Base-by-base conservation (phyloP, 2,329 filamentous ascomycete species). In the Kalaharituber pfeilii region DNA sequence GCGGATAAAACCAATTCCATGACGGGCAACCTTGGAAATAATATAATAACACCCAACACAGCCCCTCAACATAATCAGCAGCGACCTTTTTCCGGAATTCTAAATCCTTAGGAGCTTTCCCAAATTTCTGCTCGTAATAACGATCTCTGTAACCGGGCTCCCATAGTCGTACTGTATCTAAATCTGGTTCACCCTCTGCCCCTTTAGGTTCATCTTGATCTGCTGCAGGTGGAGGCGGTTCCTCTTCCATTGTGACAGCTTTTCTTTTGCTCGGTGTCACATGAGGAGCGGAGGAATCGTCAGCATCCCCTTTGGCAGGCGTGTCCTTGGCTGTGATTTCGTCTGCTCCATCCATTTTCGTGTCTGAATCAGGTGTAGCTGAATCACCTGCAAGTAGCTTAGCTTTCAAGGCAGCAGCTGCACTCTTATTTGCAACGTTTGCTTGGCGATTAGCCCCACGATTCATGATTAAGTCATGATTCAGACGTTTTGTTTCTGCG, bases 1-100 rank as follows among this genome's bases (percentile, higher is more conserved):
- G 94, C 0, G 91, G 91, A 66, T 95, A 98, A 67, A 91, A 98
- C 91, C 91, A 98, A 52, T 89, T 93, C 91, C 93, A 98, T 0
- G 87, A 95, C 22, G 91, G 87, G 64, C 91, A 98, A 25, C 91
- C 91, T 69, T 98, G 91, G 68, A 95, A 94, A 68, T 98, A 98
- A 69, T 98, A 98, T 30, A 88, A 74, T 51, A 98, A 72, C 36
- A 98, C 91, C 91, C 93, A 98, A 22, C 84, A 84, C 8, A 98
- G 76, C 30, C 91, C 91, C 71, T 96, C 87, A 11, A 89, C 87
- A 67, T 98, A 98, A n/a, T 85, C 79, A 53, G 80, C 78, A 30
- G 84, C 91, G 54, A 98, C 93, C 65, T 86, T 78, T 68, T 88
- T 83, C 53, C 89, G 84, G 68, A 96, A 96, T 51, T 80, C 84